phyloP scores from a whole-genome alignment of 768 basidiomycete genomes.

The Pleurotus sapidus region DNA sequence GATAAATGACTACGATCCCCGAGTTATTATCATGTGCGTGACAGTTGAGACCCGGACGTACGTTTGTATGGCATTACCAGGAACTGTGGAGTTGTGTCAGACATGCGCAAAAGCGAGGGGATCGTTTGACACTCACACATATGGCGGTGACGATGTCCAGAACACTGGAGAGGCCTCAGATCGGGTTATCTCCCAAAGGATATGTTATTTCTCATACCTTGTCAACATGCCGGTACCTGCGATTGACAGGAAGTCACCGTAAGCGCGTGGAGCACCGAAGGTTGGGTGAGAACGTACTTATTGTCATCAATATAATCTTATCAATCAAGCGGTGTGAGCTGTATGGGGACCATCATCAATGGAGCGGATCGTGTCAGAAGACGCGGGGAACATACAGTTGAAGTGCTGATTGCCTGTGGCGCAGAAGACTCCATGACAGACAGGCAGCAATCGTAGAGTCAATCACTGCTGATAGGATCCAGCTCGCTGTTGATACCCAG shows the following conservation, averaged over 20 bases:
- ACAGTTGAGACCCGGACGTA: background rate
- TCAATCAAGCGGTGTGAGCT: constrained; percentile 3
- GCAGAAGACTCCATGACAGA: constrained; percentile 1
- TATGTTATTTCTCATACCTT: background rate
- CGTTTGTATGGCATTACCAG: constrained; percentile 7
- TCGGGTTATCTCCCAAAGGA: too few relatives aligned
- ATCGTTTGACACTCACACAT: background rate
- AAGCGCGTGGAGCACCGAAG: background rate
- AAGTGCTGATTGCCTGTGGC: constrained; percentile 3
- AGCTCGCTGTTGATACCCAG: constrained; percentile 5
- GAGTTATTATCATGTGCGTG: too few relatives aligned
- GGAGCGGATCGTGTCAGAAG: too few relatives aligned
- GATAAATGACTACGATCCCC: constrained; percentile 3
- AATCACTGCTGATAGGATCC: constrained; percentile 1
- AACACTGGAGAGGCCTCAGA: background rate
- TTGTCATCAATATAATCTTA: constrained; percentile 8
- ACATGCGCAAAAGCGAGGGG: background rate
- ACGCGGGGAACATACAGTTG: background rate
- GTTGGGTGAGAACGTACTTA: background rate
- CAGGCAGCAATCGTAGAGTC: constrained; percentile 3
- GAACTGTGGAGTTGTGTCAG: constrained; percentile 1
- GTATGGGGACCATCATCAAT: background rate
- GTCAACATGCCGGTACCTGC: constrained; percentile 1
- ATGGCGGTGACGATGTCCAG: constrained; percentile 5
- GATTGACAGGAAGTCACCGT: background rate